Percentiles rank a stretch among this genome's conserved stretches.
Conservation (phyloP, 2,329 filamentous ascomycete species). For the Calonectria ilicicola region DNA sequence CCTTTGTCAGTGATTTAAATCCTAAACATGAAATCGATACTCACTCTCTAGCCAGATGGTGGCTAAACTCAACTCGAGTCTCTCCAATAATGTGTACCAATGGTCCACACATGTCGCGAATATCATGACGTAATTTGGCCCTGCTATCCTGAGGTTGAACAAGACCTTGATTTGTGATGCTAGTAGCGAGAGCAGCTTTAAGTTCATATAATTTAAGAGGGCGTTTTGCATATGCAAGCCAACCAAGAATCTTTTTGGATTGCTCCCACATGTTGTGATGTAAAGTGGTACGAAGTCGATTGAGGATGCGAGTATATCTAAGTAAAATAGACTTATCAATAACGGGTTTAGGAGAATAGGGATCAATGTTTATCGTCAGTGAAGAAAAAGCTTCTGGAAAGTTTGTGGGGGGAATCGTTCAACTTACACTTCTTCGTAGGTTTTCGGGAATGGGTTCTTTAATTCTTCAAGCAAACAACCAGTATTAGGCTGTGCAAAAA, state of each 20-base stretch:
- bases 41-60: conserved; percentile 51
- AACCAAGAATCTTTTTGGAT: conserved; percentile 50
- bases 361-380: neutral
- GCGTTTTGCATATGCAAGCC: conserved; percentile 54
- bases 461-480: conserved; percentile 20
- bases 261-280: conserved; percentile 2
- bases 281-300: neutral
- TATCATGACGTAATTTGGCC: conserved; percentile 37
- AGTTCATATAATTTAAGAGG: conserved; percentile 56
- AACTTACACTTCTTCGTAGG: neutral
- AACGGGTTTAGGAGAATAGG: neutral
- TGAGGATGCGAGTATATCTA: conserved; percentile 47
- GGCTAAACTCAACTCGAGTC: conserved; percentile 51
- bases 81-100: conserved; percentile 48
- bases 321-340: neutral
- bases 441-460: neutral
- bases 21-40: conserved; percentile 3
- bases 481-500: conserved; percentile 35
- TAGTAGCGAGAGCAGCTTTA: conserved; percentile 49
- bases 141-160: conserved; percentile 31
- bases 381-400: too few species aligned
- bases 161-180: conserved; percentile 8
- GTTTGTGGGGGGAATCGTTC: fast-evolving
- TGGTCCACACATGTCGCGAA: conserved; percentile 50
- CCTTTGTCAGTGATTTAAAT: neutral